Evolutionary conservation across 2,329 filamentous ascomycete species (phyloP).

Genomic region (Scortechinia acanthostroma): DNA sequence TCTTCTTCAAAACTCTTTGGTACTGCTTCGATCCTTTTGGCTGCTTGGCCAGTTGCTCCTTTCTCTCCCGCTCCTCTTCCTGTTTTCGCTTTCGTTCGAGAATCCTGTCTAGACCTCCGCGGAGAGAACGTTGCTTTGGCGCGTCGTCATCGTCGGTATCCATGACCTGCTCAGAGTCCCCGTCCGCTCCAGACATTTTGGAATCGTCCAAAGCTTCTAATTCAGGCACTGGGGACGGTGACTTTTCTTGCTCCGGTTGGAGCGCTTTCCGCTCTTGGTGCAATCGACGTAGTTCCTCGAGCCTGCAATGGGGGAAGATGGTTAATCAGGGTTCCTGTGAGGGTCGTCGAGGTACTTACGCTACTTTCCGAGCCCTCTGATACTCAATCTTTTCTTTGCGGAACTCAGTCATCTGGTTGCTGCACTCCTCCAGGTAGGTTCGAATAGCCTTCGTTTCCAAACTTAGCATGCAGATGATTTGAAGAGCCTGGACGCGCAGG

Average conservation of each 20-base stretch:
- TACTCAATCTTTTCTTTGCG: conserved; percentile 93
- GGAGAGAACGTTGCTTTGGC: neutral
- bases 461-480: conserved; percentile 80
- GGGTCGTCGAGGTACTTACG: conserved; percentile 43
- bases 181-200: conserved; percentile 19
- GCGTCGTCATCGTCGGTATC: conserved; percentile 12
- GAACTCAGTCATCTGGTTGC: conserved; percentile 86
- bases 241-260: conserved; percentile 32
- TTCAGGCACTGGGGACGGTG: conserved; percentile 29
- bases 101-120: conserved; percentile 60
- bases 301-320: conserved; percentile 15
- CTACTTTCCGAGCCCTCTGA: conserved; percentile 69
- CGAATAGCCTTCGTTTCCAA: conserved; percentile 80
- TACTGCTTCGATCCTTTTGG: conserved; percentile 82
- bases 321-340: conserved; percentile 6
- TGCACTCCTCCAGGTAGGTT: conserved; percentile 84
- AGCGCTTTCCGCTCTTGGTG: conserved; percentile 35
- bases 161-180: neutral
- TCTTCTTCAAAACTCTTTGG: conserved; percentile 78
- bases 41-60: conserved; percentile 55
- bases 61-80: conserved; percentile 64
- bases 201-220: conserved; percentile 25
- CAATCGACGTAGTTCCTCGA: conserved; percentile 32
- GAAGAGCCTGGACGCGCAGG: conserved; percentile 69
- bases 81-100: conserved; percentile 72